phyloP scores from a whole-genome alignment of 2,329 filamentous ascomycete species.

The Calonectria hawksworthii region DNA sequence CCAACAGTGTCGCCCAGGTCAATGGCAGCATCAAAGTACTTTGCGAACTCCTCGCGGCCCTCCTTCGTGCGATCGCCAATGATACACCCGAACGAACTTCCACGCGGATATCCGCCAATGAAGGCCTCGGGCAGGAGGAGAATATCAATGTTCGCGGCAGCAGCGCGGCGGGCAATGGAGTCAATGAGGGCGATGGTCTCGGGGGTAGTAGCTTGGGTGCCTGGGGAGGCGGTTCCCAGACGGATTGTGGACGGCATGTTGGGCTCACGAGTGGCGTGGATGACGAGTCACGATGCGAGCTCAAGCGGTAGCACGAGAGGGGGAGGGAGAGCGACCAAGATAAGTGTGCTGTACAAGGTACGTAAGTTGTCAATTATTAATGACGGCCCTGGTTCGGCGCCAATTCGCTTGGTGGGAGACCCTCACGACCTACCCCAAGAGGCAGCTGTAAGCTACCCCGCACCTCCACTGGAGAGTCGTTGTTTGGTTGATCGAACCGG shows the following conservation, averaged over 20 bases:
- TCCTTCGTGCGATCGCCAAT: slow-evolving; percentile 77
- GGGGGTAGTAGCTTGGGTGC: slow-evolving; percentile 62
- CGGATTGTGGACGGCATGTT: slow-evolving; percentile 56
- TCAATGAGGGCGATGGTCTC: slow-evolving; percentile 78
- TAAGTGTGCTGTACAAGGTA: neutral
- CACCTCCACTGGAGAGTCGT: slow-evolving; percentile 48
- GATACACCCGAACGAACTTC: slow-evolving; percentile 80
- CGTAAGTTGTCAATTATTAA: slow-evolving; percentile 1
- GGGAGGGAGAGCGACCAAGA: neutral
- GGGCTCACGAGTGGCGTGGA: neutral
- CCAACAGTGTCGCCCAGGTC: slow-evolving; percentile 85
- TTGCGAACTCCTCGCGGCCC: slow-evolving; percentile 85
- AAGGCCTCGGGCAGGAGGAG: slow-evolving; percentile 94
- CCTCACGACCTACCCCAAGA: slow-evolving; percentile 8
- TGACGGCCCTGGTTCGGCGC: neutral
- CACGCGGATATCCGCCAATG: slow-evolving; percentile 91
- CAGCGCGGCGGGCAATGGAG: slow-evolving; percentile 74
- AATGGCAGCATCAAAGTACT: slow-evolving; percentile 83
- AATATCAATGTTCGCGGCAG: slow-evolving; percentile 69
- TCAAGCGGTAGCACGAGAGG: neutral
- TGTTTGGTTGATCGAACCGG: slow-evolving; percentile 1
- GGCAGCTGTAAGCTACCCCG: slow-evolving; percentile 18
- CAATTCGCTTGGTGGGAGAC: neutral
- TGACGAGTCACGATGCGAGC: neutral
- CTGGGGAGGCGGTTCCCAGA: slow-evolving; percentile 69